Evolutionary conservation across 2,329 filamentous ascomycete genomes (phyloP).

Genomic region (Calonectria multiphialidica): DNA sequence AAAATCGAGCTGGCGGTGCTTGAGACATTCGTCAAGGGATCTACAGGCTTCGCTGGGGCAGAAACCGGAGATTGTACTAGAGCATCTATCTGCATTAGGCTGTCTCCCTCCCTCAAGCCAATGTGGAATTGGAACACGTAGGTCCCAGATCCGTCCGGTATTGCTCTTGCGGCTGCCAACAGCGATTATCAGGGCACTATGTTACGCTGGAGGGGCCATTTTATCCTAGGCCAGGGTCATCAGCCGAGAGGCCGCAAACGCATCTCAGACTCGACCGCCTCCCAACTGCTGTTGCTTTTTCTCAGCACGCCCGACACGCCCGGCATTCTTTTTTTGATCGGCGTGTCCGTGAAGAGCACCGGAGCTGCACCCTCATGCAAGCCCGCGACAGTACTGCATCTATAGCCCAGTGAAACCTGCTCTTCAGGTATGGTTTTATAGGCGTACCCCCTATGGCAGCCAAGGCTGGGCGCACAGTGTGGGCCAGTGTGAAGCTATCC

Average conservation of each 20-base stretch:
- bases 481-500: neutral
- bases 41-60: neutral
- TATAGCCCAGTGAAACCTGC: neutral
- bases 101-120: neutral
- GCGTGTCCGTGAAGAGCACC: neutral
- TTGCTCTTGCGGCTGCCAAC: neutral
- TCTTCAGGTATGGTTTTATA: neutral
- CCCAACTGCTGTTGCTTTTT: neutral
- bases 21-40: neutral
- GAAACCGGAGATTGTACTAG: neutral
- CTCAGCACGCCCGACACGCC: neutral
- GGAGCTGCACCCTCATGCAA: conserved; percentile 1
- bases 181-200: neutral
- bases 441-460: neutral
- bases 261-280: neutral
- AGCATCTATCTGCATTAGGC: neutral
- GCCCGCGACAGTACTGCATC: neutral
- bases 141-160: neutral
- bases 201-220: neutral
- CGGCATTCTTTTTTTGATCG: neutral
- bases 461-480: neutral
- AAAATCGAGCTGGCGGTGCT: neutral
- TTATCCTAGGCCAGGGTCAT: neutral
- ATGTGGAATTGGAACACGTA: neutral
- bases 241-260: neutral